Base-by-base conservation (phyloP, 192 early-diverging fungal species). In the Spinellus fusiger region DNA sequence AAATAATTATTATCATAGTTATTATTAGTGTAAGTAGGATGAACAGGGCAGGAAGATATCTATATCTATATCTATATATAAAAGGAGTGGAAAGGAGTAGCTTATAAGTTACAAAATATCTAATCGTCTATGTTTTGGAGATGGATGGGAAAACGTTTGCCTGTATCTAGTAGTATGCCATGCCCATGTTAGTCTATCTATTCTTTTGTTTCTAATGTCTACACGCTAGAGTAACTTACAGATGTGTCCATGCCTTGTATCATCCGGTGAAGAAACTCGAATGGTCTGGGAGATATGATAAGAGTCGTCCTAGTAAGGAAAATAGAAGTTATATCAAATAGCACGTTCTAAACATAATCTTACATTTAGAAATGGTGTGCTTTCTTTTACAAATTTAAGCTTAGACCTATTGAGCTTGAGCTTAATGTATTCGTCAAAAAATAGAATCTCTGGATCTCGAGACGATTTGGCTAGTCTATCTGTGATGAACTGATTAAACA, bases 341-440 rank as follows among this genome's bases (percentile, higher is more conserved):
- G 8, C 28, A 31, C 32, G 10, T 22, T 25, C 7, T 32, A 27
- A 16, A 5, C 8, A 7, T 56, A 29, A n/a, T 22, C 58, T 73
- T 68, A 80, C 81, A 40, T 81, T 70, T 26, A 83, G 49, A 31
- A 83, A 83, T 18, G 71, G 74, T 0, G 79, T 83, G 1, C 73
- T 75, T 56, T 91, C 90, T 56, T 92, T 92, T 2, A 75, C 74
- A 32, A 92, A 67, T 20, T 83, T 80, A 40, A 92, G 72, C 46
- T 85, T 85, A 13, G 86, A 88, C 49, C 90, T 70, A 58, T 91
- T 92, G 40, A 89, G 71, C 69, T 92, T 92, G 8, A 81, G 79
- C 57, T 89, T 91, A 62, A 92, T 89, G 29, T 77, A 74, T 56
- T 92, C 90, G 65, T 92, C 90, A 76, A 92, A 92, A 63, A 89